These are phyloP conservation scores for Fusarium kyushuense DNA, from an alignment of 2,329 filamentous ascomycete genomes.

Conservation along the genomic window DNA sequence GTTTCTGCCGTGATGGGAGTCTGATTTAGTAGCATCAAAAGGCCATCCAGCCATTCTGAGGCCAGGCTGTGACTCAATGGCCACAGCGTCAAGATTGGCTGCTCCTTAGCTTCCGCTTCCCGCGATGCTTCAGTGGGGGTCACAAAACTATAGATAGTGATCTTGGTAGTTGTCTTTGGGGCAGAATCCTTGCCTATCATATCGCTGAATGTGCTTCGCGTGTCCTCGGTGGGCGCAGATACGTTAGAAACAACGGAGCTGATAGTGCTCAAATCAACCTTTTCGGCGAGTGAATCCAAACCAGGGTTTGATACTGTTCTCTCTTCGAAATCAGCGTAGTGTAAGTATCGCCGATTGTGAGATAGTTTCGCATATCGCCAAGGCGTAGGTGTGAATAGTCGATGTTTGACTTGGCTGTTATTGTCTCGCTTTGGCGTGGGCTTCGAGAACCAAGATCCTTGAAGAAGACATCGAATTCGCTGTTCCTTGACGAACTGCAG, in stretches of 20 bases:
- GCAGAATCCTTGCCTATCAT: conserved; percentile 56
- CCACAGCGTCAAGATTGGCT: conserved; percentile 83
- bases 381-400: conserved; percentile 64
- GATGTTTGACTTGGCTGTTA: conserved; percentile 51
- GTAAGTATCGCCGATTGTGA: conserved; percentile 89
- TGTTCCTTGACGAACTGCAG: conserved; percentile 98
- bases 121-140: conserved; percentile 55
- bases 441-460: conserved; percentile 87
- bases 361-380: conserved; percentile 91
- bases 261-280: conserved; percentile 87
- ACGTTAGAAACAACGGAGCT: conserved; percentile 96
- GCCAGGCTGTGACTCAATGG: conserved; percentile 84
- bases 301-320: conserved; percentile 74
- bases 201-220: conserved; percentile 58
- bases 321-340: conserved; percentile 86
- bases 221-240: conserved; percentile 71
- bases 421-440: conserved; percentile 57
- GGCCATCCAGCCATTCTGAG: conserved; percentile 95
- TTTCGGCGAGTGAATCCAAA: conserved; percentile 80
- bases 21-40: conserved; percentile 95
- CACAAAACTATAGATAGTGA: conserved; percentile 86
- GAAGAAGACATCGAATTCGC: conserved; percentile 86
- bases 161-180: conserved; percentile 77
- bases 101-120: conserved; percentile 66
- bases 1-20: conserved; percentile 97